Conservation (phyloP, 768 basidiomycete species). For the Xerocomellus intermedius region DNA sequence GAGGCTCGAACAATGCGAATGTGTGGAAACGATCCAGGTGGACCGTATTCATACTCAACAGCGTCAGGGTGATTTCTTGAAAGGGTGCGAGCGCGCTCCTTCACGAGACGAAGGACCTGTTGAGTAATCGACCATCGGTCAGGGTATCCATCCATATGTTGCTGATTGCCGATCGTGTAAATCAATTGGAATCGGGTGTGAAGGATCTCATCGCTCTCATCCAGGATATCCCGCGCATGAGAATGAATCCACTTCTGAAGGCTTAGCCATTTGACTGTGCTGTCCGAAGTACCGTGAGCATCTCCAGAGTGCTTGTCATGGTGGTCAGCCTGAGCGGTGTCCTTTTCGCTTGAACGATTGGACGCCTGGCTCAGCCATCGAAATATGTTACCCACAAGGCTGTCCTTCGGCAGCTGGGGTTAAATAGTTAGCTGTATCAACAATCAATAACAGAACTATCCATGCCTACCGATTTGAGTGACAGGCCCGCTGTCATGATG, state of each 20-base stretch:
- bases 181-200: slow-evolving; percentile 15
- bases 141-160: slow-evolving; percentile 23
- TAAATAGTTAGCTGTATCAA: neutral
- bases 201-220: slow-evolving; percentile 25
- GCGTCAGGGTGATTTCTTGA: neutral
- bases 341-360: too few relatives aligned
- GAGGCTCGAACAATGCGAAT: neutral
- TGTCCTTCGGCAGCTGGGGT: neutral
- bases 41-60: neutral
- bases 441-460: neutral
- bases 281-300: neutral
- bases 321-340: too few relatives aligned
- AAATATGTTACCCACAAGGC: neutral
- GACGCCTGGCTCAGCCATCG: neutral
- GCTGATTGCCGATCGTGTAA: slow-evolving; percentile 28
- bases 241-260: slow-evolving; percentile 15
- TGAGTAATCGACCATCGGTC: slow-evolving; percentile 31
- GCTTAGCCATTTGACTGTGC: slow-evolving; percentile 8
- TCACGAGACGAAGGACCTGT: slow-evolving; percentile 21
- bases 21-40: slow-evolving; percentile 8
- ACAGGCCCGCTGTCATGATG: neutral
- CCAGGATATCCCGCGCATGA: slow-evolving; percentile 14
- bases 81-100: neutral
- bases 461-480: neutral
- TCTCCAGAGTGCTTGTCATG: too few relatives aligned